Base-by-base conservation (phyloP, 2,329 filamentous ascomycete species). In the Exophiala sp. region DNA sequence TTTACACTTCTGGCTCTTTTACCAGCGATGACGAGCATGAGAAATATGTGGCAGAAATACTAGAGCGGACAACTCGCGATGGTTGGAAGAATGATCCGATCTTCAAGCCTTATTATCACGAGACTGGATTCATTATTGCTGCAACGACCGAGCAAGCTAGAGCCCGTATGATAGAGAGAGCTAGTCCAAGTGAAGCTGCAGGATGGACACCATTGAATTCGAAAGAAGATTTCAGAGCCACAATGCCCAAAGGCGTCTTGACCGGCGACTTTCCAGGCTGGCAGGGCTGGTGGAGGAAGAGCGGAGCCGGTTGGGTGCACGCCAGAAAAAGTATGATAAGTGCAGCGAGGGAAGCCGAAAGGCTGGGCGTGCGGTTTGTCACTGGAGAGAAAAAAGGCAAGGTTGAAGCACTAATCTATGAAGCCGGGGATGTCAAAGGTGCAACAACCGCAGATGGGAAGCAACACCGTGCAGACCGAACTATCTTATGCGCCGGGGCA, bases 221-320 rank as follows among this genome's bases (percentile, higher is more conserved):
- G 0, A 66, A 70, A 1, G 68, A 72, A 24, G 69, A 73, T 11
- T 79, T 79, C 51, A 66, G 67, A 18, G 65, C 62, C 10, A 74
- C 75, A 0, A 78, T 79, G 76, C 74, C 75, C 1, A 51, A 68
- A 10, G 75, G 75, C 2, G 69, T 78, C 0, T 59, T 74, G 43
- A 70, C 69, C 7, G 71, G 72, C 9, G 57, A 66, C 2, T 73
- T 73, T 46, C 64, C 69, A 0, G 65, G 64, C 4, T 74, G 72
- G 72, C 63, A 63, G 57, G 73, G 70, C 7, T 71, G 68, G 59
- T 67, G 62, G 56, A 68, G 68, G 55, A 60, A 64, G 14, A 60
- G 63, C 16, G 68, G 69, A 13, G 74, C 74, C 2, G 77, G 77
- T 7, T 80, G 76, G 76, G 73, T 78, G 1, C 73, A 74, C 55